Evolutionary conservation across 106 monocot genomes (phyloP).

Genomic region (Dactylorhiza incarnata): DNA sequence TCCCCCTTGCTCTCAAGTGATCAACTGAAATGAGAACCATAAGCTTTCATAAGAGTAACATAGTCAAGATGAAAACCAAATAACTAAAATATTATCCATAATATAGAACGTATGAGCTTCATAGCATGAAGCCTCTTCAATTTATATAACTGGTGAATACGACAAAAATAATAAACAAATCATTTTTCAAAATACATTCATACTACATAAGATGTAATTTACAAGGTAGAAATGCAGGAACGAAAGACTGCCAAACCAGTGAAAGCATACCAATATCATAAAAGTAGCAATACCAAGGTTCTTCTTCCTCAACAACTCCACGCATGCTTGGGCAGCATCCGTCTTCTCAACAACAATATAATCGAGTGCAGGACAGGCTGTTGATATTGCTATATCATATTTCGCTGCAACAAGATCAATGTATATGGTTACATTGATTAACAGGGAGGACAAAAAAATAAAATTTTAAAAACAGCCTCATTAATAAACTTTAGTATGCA

Average conservation of each 20-base stretch:
- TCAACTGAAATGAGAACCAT: no score
- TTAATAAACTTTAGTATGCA: not conserved
- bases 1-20: no score
- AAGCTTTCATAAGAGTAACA: no score
- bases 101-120: not conserved
- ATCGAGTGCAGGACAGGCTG: slow-evolving; percentile 86
- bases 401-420: slow-evolving; percentile 48
- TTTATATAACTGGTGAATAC: not conserved
- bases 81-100: not conserved
- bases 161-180: not conserved
- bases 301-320: slow-evolving; percentile 77
- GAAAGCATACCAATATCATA: slow-evolving; percentile 81
- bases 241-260: not conserved
- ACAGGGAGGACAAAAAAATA: not conserved
- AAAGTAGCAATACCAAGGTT: slow-evolving; percentile 87
- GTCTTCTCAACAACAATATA: slow-evolving; percentile 94
- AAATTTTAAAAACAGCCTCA: no score
- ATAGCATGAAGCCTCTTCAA: not conserved
- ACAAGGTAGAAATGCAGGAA: not conserved
- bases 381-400: slow-evolving; percentile 92
- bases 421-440: not conserved
- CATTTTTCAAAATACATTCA: not conserved
- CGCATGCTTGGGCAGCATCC: slow-evolving; percentile 80
- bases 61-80: not conserved
- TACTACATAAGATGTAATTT: not conserved